Conservation (phyloP, 176 grass and related monocot species). For the Tillandsia fasciculata region DNA sequence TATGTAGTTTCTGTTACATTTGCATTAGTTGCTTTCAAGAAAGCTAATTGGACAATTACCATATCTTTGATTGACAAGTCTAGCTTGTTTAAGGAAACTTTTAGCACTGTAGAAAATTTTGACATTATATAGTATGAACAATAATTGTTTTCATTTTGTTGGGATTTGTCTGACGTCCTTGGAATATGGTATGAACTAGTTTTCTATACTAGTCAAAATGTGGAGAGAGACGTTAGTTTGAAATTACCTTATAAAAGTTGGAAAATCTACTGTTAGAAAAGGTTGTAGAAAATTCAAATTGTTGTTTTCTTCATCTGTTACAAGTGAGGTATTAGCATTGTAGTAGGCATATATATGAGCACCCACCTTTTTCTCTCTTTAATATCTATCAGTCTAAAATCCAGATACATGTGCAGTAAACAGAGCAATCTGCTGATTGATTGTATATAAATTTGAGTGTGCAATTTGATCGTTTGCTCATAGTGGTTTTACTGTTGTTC, state of each 20-base stretch:
- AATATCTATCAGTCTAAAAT: neutral
- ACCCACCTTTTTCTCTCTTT: neutral
- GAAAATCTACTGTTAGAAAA: neutral
- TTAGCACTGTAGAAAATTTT: too few relatives aligned
- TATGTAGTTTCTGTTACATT: slow-evolving; percentile 7
- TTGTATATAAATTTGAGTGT: neutral
- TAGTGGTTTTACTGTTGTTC: slow-evolving; percentile 5
- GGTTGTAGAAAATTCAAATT: neutral
- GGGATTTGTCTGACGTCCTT: neutral
- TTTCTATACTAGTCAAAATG: neutral
- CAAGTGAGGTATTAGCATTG: neutral
- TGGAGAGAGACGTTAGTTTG: neutral
- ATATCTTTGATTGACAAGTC: too few relatives aligned
- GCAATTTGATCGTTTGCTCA: neutral
- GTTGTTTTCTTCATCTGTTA: neutral
- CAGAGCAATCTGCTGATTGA: neutral
- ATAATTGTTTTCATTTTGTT: neutral
- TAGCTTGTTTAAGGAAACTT: too few relatives aligned
- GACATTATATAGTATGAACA: neutral
- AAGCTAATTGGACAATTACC: neutral
- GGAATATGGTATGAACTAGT: neutral
- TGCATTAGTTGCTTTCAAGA: slow-evolving; percentile 7
- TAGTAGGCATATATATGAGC: neutral
- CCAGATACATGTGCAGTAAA: neutral
- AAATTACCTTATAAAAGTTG: neutral